Percentiles rank a stretch among this genome's conserved stretches.
Evolutionary conservation across 2,329 filamentous ascomycete genomes (phyloP).

Genomic region (Salinomyces thailandicus): DNA sequence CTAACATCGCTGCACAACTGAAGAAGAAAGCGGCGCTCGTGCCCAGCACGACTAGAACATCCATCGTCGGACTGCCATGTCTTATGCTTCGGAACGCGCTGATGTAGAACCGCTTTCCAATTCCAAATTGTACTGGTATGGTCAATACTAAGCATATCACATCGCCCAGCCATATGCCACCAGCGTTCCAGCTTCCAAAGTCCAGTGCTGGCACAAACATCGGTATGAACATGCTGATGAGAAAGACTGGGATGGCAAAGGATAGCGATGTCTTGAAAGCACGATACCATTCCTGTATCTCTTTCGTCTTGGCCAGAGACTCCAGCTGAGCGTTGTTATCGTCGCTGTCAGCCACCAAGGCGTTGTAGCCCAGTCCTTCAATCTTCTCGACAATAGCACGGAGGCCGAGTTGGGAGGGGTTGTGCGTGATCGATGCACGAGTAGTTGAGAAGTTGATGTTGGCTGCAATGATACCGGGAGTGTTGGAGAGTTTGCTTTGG

Average conservation of each 20-base stretch:
- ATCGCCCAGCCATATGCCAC: slow-evolving; percentile 80
- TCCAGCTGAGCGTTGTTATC: slow-evolving; percentile 96
- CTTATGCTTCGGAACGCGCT: slow-evolving; percentile 89
- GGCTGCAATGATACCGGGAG: slow-evolving; percentile 64
- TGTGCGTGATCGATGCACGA: slow-evolving; percentile 62
- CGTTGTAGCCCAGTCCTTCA: slow-evolving; percentile 77
- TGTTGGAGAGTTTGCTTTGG: slow-evolving; percentile 54
- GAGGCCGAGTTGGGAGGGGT: slow-evolving; percentile 62
- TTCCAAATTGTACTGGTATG: slow-evolving; percentile 89
- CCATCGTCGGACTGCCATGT: slow-evolving; percentile 91
- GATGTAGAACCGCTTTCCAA: slow-evolving; percentile 86
- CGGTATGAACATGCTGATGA: slow-evolving; percentile 87
- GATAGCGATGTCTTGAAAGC: slow-evolving; percentile 67
- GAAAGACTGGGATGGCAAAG: slow-evolving; percentile 82
- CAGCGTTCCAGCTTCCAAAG: slow-evolving; percentile 57
- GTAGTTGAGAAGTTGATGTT: slow-evolving; percentile 63
- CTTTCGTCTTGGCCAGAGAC: slow-evolving; percentile 88
- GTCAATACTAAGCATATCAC: slow-evolving; percentile 74
- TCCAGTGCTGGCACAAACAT: slow-evolving; percentile 71
- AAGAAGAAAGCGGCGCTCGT: slow-evolving; percentile 96
- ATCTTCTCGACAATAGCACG: slow-evolving; percentile 72
- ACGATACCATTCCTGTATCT: slow-evolving; percentile 84
- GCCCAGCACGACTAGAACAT: slow-evolving; percentile 85
- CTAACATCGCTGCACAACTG: slow-evolving; percentile 74
- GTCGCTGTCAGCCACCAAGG: slow-evolving; percentile 77